Evolutionary conservation across 2,329 filamentous ascomycete genomes (phyloP).

Genomic region (Penicillium sp.): DNA sequence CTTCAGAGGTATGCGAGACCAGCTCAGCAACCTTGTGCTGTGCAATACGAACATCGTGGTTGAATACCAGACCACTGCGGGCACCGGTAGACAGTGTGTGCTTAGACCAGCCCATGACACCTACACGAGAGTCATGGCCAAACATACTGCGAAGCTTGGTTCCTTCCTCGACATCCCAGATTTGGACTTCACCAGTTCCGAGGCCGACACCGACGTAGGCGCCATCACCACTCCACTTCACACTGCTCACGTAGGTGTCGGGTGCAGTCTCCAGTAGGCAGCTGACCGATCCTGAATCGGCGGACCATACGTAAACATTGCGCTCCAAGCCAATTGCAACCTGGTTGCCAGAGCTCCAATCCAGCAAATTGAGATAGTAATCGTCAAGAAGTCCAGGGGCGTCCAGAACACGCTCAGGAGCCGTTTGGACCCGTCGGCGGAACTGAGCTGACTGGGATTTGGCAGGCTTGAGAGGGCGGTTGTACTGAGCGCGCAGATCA

Average conservation of each 20-base stretch:
- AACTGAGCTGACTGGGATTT: constrained; percentile 70
- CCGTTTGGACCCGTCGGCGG: constrained; percentile 82
- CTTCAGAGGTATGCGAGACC: constrained; percentile 91
- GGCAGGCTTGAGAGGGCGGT: constrained; percentile 77
- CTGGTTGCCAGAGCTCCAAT: constrained; percentile 97
- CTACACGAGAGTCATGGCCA: constrained; percentile 90
- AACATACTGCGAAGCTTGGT: constrained; percentile 97
- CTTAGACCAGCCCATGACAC: constrained; percentile 99
- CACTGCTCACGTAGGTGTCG: constrained; percentile 93
- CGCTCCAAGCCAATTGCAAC: constrained; percentile 95
- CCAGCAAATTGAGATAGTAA: constrained; percentile 96
- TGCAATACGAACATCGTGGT: constrained; percentile 95
- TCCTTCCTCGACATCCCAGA: constrained; percentile 95
- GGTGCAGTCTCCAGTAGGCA: constrained; percentile 77
- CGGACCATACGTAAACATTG: constrained; percentile 97
- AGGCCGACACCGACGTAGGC: constrained; percentile 94
- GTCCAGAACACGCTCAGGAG: constrained; percentile 90
- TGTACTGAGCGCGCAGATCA: constrained; percentile 94
- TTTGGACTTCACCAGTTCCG: constrained; percentile 91
- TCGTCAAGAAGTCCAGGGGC: constrained; percentile 93
- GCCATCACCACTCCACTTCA: constrained; percentile 97
- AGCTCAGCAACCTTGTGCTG: constrained; percentile 98
- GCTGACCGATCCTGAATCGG: constrained; percentile 80
- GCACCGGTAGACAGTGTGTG: constrained; percentile 91
- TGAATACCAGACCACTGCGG: constrained; percentile 88